A percentile compares a stretch with the other conserved stretches of the same genome.
Conservation (phyloP, 1,284 basidiomycete species). For the Irpex sp. region DNA sequence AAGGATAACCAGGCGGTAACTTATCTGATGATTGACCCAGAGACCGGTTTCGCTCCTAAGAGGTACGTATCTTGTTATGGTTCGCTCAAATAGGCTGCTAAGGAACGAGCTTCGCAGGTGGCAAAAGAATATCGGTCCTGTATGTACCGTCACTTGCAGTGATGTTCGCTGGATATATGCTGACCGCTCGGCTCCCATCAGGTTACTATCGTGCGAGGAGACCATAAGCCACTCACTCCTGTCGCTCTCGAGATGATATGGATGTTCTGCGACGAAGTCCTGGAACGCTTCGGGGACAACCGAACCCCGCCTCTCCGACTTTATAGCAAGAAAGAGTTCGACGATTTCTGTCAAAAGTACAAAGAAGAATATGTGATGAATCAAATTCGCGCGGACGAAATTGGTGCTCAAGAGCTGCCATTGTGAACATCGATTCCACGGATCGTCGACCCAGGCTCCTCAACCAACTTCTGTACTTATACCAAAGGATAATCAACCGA, state of each 20-base stretch:
- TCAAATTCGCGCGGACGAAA: neutral
- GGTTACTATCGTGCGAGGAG: constrained; percentile 13
- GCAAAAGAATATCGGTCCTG: constrained; percentile 14
- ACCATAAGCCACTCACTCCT: constrained; percentile 11
- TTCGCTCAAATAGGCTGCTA: neutral
- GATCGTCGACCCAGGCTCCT: too few relatives aligned
- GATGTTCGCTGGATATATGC: neutral
- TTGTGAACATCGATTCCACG: neutral
- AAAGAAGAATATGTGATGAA: neutral
- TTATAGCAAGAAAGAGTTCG: neutral
- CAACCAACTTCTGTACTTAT: too few relatives aligned
- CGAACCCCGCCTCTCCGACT: neutral
- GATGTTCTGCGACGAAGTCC: constrained; percentile 10
- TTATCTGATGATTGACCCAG: constrained; percentile 14
- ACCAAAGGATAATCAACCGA: too few relatives aligned
- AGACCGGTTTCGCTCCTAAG: constrained; percentile 10
- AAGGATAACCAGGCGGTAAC: constrained; percentile 12
- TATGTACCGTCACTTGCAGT: neutral
- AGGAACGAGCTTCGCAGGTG: constrained; percentile 1
- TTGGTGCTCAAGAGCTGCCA: neutral
- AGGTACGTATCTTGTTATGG: constrained; percentile 2
- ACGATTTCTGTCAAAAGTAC: neutral
- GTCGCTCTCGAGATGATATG: constrained; percentile 11
- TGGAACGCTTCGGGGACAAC: constrained; percentile 16
- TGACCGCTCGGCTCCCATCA: neutral